Evolutionary conservation across 495 filamentous ascomycete genomes (phyloP).

Genomic region (Immersiella caudata): DNA sequence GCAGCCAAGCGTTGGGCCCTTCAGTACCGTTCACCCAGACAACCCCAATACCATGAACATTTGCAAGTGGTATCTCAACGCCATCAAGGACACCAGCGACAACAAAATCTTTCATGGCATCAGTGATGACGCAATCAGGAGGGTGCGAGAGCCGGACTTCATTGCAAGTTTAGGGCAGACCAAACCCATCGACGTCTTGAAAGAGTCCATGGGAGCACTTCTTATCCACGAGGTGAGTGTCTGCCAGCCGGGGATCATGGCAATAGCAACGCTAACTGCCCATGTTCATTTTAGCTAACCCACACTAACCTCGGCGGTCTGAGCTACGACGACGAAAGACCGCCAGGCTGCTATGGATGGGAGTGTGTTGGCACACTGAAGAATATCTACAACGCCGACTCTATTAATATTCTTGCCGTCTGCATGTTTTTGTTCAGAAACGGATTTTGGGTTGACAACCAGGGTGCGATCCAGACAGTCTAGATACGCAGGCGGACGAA

Average conservation of each 20-base stretch:
- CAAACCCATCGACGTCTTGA: not conserved
- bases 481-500: not conserved
- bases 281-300: not conserved
- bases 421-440: constrained; percentile 4
- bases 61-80: not conserved
- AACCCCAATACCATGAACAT: not conserved
- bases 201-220: not conserved
- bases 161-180: not conserved
- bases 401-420: not conserved
- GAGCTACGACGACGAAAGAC: not conserved
- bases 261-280: not conserved
- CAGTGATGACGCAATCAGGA: not conserved
- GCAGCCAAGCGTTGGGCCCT: not conserved
- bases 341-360: not conserved
- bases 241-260: no score
- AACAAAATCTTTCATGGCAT: not conserved
- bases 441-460: constrained; percentile 2
- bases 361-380: not conserved
- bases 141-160: not conserved
- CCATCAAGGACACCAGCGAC: no score
- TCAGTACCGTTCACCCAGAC: no score
- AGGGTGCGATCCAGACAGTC: not conserved
- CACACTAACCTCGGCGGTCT: not conserved
- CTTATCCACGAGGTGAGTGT: not conserved
- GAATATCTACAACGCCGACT: not conserved